Conservation (phyloP, 805 yeast genomes). For the Sugiyamaella valdiviana region DNA sequence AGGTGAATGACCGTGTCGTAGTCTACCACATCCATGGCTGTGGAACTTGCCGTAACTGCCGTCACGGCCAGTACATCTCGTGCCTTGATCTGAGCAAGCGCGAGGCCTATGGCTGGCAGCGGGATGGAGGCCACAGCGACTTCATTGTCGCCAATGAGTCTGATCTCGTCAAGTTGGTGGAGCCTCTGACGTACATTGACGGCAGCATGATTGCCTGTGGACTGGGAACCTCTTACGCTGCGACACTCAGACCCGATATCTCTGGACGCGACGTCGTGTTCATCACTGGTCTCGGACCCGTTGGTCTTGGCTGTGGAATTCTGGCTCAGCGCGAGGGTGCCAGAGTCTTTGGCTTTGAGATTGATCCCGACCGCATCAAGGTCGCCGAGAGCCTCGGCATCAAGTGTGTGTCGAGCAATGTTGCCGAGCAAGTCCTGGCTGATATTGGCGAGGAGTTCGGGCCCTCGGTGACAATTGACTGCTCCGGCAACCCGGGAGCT, state of each 20-base stretch:
- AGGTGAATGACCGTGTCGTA: constrained; percentile 10
- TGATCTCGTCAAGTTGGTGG: constrained; percentile 10
- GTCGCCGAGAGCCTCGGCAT: constrained; percentile 11
- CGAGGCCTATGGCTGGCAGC: constrained; percentile 15
- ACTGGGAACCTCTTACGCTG: constrained; percentile 14
- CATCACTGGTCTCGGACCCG: constrained; percentile 16
- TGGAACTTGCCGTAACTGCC: constrained; percentile 13
- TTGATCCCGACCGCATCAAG: constrained; percentile 5
- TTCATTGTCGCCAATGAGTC: constrained; percentile 10
- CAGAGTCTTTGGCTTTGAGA: constrained; percentile 11
- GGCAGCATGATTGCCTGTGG: constrained; percentile 17
- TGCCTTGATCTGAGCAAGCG: constrained; percentile 6
- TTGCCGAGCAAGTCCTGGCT: constrained; percentile 2
- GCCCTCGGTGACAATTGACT: constrained; percentile 14
- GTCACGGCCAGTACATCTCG: constrained; percentile 11
- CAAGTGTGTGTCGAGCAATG: constrained; percentile 3
- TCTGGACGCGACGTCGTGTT: constrained; percentile 15
- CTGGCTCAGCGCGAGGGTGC: constrained; percentile 16
- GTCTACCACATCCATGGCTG: constrained; percentile 16
- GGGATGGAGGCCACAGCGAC: constrained; percentile 13
- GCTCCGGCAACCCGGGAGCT: constrained; percentile 12
- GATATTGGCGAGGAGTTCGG: constrained; percentile 11
- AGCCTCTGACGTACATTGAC: constrained; percentile 13
- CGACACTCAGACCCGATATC: constrained; percentile 13
- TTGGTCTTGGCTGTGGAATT: constrained; percentile 13